Evolutionary conservation across 1,139 yeast species (phyloP), one percentile per base, ranked within the genome.

Genomic region (Suhomyces ambrosiae): DNA sequence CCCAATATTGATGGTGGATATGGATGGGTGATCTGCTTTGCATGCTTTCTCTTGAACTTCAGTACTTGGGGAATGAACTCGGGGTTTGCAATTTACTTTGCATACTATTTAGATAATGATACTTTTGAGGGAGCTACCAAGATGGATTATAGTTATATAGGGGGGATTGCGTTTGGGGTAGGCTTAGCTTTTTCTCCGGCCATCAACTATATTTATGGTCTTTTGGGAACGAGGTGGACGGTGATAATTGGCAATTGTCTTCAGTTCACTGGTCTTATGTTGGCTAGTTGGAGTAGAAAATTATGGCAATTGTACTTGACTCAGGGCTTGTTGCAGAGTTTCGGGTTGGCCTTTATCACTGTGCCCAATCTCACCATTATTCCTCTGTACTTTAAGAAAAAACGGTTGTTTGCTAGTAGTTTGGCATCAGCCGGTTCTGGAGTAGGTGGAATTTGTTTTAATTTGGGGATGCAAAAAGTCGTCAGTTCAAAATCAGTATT

Each of bases 381-480:
- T 9, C 86, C 87, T 0, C 83, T 77, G 45, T 82, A 76, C 61
- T 82, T 82, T 56, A 63, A 72, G 43, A 68, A 63, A 43, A 71
- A 63, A 42, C 66, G 85, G 41, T 78, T 81, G 0, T 55, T 80
- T 18, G 87, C 84, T 1, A 58, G 71, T 9, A 83, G 86, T 3
- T 46, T 82, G 2, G 74, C 78, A 0, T 71, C 82, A 0, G 72
- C 80, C 1, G 86, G 87, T 0, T 71, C 84, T 1, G 80, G 85
- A 7, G 58, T 73, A 5, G 89, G 87, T 1, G 88, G 88, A 2
- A 70, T 82, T 23, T 29, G 59, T 46, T 61, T 53, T 48, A 58
- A 56, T 34, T 49, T 63, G 45, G 66, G 61, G 12, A 59, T 61
- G 61, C 63, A 61, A 41, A 47, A 47, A 22, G 52, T 63, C 10